Percentiles rank a stretch among this genome's conserved stretches.
Evolutionary conservation across 2,329 filamentous ascomycete species (phyloP).

Genomic region (Cercospora berteroae): DNA sequence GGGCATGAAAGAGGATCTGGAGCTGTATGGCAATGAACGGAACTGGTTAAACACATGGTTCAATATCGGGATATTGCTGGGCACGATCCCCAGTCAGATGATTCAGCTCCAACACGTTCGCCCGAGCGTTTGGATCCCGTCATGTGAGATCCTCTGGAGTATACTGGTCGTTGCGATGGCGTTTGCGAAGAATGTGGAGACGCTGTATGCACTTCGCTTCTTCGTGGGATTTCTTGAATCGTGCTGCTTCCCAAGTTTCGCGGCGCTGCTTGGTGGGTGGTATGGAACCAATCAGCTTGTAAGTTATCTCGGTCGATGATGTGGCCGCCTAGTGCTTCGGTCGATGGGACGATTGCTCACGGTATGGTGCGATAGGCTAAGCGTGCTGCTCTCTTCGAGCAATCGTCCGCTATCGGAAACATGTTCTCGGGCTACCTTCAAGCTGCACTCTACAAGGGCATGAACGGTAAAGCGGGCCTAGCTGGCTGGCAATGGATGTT

Average conservation of each 20-base stretch:
- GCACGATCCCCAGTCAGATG: constrained; percentile 30
- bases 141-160: constrained; percentile 50
- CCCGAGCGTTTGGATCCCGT: constrained; percentile 50
- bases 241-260: constrained; percentile 11
- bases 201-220: constrained; percentile 9
- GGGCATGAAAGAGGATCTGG: constrained; percentile 43
- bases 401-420: constrained; percentile 45
- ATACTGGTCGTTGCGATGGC: constrained; percentile 28
- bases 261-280: constrained; percentile 15
- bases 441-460: constrained; percentile 49
- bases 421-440: constrained; percentile 56
- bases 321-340: background rate
- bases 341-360: background rate
- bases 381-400: constrained; percentile 53
- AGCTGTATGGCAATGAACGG: constrained; percentile 10
- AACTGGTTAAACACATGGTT: constrained; percentile 21
- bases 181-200: constrained; percentile 18
- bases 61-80: constrained; percentile 19
- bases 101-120: constrained; percentile 48
- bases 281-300: constrained; percentile 12
- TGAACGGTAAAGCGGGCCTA: constrained; percentile 40
- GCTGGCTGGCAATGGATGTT: constrained; percentile 41
- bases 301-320: background rate
- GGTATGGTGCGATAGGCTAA: constrained; percentile 35
- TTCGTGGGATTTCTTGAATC: constrained; percentile 11